Percentiles rank a stretch among this genome's conserved stretches.
Evolutionary conservation across 2,329 filamentous ascomycete species (phyloP).

Genomic region (Claviceps quebecensis): DNA sequence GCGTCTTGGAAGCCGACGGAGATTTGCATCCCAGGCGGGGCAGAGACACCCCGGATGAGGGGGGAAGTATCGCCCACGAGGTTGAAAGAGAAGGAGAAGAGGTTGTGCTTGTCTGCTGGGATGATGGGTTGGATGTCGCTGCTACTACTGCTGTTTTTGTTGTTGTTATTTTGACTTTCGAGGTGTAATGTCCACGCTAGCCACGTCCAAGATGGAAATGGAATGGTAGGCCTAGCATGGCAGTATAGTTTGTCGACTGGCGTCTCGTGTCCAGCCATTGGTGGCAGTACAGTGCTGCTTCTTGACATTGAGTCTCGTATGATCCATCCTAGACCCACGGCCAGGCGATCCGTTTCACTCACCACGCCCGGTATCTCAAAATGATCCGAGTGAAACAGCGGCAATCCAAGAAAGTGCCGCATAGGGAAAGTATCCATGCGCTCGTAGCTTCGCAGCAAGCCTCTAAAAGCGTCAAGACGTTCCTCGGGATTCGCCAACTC

Average conservation of each 20-base stretch:
- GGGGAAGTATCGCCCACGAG: constrained; percentile 16
- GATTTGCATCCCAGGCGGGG: constrained; percentile 19
- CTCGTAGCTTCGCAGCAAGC: constrained; percentile 17
- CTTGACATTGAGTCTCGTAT: constrained; percentile 8
- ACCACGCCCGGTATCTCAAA: constrained; percentile 15
- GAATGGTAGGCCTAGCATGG: constrained; percentile 7
- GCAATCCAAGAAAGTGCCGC: constrained; percentile 20
- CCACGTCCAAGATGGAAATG: constrained; percentile 25
- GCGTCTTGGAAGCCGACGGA: constrained; percentile 22
- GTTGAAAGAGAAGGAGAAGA: constrained; percentile 18
- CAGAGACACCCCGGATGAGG: constrained; percentile 16
- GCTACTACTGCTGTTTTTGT: too few species aligned
- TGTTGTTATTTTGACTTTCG: constrained; percentile 8
- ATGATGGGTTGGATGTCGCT: not conserved
- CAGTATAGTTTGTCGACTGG: constrained; percentile 12
- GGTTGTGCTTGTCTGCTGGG: not conserved
- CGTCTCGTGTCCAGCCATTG: constrained; percentile 5
- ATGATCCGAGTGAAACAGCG: constrained; percentile 20
- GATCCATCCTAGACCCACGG: constrained; percentile 21
- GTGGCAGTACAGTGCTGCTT: not conserved
- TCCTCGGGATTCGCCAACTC: constrained; percentile 15
- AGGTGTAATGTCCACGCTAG: constrained; percentile 18
- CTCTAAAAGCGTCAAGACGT: constrained; percentile 21
- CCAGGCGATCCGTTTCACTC: constrained; percentile 21
- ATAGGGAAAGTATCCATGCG: constrained; percentile 14